Evolutionary conservation across 768 basidiomycete genomes (phyloP), one percentile per base, ranked within the genome.

Genomic region (Mycena belliarum): DNA sequence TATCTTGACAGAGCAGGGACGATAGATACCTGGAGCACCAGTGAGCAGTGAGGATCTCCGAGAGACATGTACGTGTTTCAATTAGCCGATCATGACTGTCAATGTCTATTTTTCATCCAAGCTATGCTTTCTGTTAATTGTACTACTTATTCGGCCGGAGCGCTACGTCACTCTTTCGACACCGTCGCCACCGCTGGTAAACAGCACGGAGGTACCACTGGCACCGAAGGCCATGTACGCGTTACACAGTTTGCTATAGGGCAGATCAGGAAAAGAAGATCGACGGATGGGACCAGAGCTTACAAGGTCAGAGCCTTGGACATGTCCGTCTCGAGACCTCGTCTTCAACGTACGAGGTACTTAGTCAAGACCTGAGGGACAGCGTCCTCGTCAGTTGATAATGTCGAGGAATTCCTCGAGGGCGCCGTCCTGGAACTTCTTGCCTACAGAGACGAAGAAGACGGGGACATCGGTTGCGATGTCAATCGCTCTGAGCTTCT

Each of bases 301-400:
- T 23, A 53, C 58, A 54, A 46, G 7, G 48, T 37, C 28, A 54
- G 35, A 1, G 66, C 69, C 53, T 56, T 53, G 42, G 56, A 78
- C 80, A 41, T 77, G 75, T 67, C 82, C 78, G 56, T 54, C n/a
- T n/a, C n/a, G n/a, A n/a, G n/a, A n/a, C n/a, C 63, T 83, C 86
- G 54, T 88, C 82, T 60, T 88, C 86, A 15, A 85, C 85, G 55
- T 86, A 88, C 1, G 83, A 85, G 2, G 85, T 87, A 2, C 80
- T 55, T 87, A 2, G 81, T 55, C 59, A 86, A 75, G 3, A 82
- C 83, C 62, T 85, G 84, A 0, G 87, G 85, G 29, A 87, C 77
- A 5, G 70, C 72, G 5, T 64, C 55, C 59, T 81, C 75, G 2
- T 48, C 68, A 84, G 66, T 79, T 78, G 26, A 87, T 71, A 79